Conservation (phyloP, 345 rosid species). For the Cardamine chenopodiifolia region DNA sequence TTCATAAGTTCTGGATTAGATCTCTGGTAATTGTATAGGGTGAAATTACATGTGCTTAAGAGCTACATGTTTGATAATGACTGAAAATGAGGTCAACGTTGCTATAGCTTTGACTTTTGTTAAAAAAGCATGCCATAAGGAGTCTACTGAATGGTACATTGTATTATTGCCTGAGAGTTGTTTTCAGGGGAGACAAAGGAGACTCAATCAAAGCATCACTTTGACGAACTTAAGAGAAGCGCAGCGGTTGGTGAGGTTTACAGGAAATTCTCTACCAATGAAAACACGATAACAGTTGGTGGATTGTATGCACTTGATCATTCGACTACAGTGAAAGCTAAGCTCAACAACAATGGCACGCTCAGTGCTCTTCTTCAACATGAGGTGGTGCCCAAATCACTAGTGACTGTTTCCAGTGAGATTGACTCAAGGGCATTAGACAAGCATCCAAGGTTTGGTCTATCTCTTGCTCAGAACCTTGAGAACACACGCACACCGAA, state of each 20-base stretch:
- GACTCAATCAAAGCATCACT: constrained; percentile 69
- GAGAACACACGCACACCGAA: constrained; percentile 5
- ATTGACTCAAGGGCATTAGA: constrained; percentile 82
- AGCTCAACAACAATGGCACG: constrained; percentile 79
- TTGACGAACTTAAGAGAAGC: constrained; percentile 65
- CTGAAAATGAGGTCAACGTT: not conserved
- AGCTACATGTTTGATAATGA: not conserved
- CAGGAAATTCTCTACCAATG: constrained; percentile 84
- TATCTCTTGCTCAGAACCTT: constrained; percentile 83
- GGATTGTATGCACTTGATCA: constrained; percentile 75
- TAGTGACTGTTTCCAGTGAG: constrained; percentile 81
- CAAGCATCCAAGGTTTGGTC: constrained; percentile 78
- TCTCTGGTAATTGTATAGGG: not conserved
- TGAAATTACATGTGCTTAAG: not conserved
- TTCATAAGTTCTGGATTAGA: constrained; percentile 1
- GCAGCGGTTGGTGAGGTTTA: constrained; percentile 77
- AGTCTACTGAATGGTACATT: not conserved
- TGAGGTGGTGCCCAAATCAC: constrained; percentile 75
- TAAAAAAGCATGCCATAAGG: not conserved
- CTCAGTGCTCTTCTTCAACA: constrained; percentile 87
- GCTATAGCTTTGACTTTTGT: not conserved
- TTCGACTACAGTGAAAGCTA: constrained; percentile 74
- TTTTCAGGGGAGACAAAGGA: constrained; percentile 85
- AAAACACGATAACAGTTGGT: constrained; percentile 82
- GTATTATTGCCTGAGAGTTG: not conserved